Evolutionary conservation across 2,329 filamentous ascomycete genomes (phyloP), one percentile per base, ranked within the genome.

Genomic region (Bipolaris bicolor): DNA sequence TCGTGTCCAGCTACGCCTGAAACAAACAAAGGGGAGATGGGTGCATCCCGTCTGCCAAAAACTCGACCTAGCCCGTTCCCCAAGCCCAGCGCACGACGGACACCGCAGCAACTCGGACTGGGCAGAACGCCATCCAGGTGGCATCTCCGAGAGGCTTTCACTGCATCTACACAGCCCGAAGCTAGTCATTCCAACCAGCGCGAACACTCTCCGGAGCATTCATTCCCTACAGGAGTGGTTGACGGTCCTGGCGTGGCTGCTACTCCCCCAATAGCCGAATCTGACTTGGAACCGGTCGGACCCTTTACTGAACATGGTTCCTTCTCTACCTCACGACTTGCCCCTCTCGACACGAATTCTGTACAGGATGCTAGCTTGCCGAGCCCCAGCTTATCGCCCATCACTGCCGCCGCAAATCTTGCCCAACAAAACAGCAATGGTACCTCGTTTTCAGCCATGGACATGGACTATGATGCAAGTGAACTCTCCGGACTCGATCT

Each of bases 331-430:
- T 45, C 59, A 33, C 71, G 80, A 51, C 79, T 83, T 10, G 79
- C 79, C 34, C 78, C 78, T 46, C 82, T 93, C 48, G 88, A 92
- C 68, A 89, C 87, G 45, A 84, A 89, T 52, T 86, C 88, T 55
- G 88, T 89, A 37, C 90, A 95, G 74, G 94, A 97, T 80, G 92
- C 91, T 63, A 97, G 92, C 77, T 82, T 99, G 60, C 95, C 95
- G 50, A 99, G 95, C 75, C 95, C 95, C 33, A 93, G 95, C 70
- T 80, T 99, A 55, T 99, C 95, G 24, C 95, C 95, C 3, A 87
- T 89, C 37, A 96, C 94, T 5, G 86, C 96, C 57, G 91, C 91
- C 67, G 90, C 94, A 66, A 82, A 82, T 71, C 71, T 82, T 16
- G 71, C 79, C 15, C 76, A 77, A 26, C 74, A 78, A 39, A 71